Evolutionary conservation across 2,329 filamentous ascomycete species (phyloP).

Genomic region (Penicillium sclerotiorum): DNA sequence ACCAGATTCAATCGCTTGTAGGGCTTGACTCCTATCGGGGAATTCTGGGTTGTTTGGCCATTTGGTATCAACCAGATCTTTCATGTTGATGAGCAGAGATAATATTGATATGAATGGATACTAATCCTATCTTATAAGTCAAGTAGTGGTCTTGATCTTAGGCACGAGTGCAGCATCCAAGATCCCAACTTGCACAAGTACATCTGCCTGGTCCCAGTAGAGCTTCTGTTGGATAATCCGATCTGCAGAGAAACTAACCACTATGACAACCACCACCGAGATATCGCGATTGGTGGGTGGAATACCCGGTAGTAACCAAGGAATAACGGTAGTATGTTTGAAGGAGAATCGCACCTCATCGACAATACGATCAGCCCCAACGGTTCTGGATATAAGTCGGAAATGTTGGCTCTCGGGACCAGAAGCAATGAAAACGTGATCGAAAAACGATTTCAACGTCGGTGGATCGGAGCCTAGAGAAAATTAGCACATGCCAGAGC

Average conservation of each 20-base stretch:
- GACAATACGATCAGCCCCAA: conserved; percentile 59
- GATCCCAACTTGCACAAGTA: conserved; percentile 61
- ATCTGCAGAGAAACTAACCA: conserved; percentile 45
- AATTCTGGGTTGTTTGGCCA: too few relatives aligned
- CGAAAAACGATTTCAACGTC: not conserved
- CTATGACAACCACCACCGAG: conserved; percentile 55
- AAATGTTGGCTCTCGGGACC: conserved; percentile 52
- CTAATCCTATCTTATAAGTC: too few relatives aligned
- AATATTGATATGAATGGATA: too few relatives aligned
- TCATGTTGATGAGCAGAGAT: too few relatives aligned
- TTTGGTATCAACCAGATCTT: too few relatives aligned
- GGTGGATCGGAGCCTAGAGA: conserved; percentile 14
- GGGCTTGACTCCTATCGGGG: too few relatives aligned
- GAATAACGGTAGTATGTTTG: conserved; percentile 56
- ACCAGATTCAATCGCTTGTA: too few relatives aligned
- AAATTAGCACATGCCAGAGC: conserved; percentile 11
- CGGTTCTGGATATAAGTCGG: conserved; percentile 57
- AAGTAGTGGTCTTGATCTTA: not conserved
- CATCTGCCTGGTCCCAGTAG: conserved; percentile 66
- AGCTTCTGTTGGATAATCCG: conserved; percentile 54
- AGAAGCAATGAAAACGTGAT: conserved; percentile 27
- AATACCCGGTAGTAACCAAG: conserved; percentile 60
- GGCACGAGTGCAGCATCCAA: conserved; percentile 57
- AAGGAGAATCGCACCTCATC: conserved; percentile 61
- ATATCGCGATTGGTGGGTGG: conserved; percentile 57